A percentile compares a stretch with the other conserved stretches of the same genome.
These are phyloP conservation scores for Pseudoperonospora humuli DNA, from an alignment of 352 stramenopile genomes.

Conservation along the genomic window DNA sequence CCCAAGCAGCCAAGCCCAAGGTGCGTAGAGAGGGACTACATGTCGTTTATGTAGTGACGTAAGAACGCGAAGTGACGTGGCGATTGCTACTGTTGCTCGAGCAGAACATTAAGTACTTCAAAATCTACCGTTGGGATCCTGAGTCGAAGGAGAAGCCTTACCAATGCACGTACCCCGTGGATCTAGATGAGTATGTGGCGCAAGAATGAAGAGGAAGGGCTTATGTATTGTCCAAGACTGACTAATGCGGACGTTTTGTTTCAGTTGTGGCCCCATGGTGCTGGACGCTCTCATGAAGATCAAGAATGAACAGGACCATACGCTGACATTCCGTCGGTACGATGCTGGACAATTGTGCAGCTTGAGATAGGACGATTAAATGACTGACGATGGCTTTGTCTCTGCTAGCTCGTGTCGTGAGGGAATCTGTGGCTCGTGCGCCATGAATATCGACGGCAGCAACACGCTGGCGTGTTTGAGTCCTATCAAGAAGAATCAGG, in stretches of 20 bases:
- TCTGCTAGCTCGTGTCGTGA: conserved; percentile 91
- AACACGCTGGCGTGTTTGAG: conserved; percentile 98
- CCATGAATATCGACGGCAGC: conserved; percentile 99
- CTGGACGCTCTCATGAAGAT: conserved; percentile 99
- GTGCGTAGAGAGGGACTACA: conserved; percentile 20
- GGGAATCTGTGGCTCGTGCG: conserved; percentile 98
- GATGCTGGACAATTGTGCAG: not conserved
- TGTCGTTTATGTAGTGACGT: not conserved
- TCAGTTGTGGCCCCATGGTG: conserved; percentile 97
- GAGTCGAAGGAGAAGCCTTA: conserved; percentile 92
- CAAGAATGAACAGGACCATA: conserved; percentile 98
- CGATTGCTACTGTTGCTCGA: conserved; percentile 6
- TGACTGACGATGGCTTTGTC: conserved; percentile 2
- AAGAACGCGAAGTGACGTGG: not conserved
- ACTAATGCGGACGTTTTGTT: conserved; percentile 4
- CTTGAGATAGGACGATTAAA: not conserved
- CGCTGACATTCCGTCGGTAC: conserved; percentile 94
- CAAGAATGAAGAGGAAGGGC: not conserved
- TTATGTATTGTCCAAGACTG: not conserved
- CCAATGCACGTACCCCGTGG: conserved; percentile 94
- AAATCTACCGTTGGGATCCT: conserved; percentile 99
- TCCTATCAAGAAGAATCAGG: conserved; percentile 92
- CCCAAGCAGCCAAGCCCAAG: conserved; percentile 66
- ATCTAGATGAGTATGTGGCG: conserved; percentile 92
- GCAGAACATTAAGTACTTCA: conserved; percentile 97